Evolutionary conservation across 1,284 basidiomycete species (phyloP).

Genomic region (Moesziomyces parantarcticus): DNA sequence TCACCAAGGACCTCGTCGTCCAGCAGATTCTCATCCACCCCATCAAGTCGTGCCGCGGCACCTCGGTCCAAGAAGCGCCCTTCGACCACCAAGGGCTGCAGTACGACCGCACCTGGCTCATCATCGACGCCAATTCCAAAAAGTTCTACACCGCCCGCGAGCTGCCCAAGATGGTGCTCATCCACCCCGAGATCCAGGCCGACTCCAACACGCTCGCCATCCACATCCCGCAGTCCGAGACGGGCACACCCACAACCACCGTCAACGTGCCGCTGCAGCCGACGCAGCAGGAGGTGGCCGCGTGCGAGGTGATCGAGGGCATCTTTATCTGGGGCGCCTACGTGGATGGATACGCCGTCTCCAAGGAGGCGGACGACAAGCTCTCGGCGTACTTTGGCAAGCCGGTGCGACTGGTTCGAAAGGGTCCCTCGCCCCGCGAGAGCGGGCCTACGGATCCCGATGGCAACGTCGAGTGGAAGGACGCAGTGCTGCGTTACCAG

Average conservation of each 20-base stretch:
- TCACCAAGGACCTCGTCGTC: conserved; percentile 43
- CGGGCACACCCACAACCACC: conserved; percentile 23
- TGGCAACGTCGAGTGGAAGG: conserved; percentile 38
- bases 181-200: conserved; percentile 47
- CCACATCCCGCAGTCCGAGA: conserved; percentile 51
- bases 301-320: conserved; percentile 51
- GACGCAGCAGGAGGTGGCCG: conserved; percentile 18
- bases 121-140: conserved; percentile 52
- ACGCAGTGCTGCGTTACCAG: conserved; percentile 40
- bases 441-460: conserved; percentile 39
- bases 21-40: conserved; percentile 55
- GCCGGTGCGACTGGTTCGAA: conserved; percentile 53
- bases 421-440: conserved; percentile 45
- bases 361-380: conserved; percentile 52
- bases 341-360: conserved; percentile 59
- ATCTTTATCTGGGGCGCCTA: conserved; percentile 56
- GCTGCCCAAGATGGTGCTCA: conserved; percentile 61
- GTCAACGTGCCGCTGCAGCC: conserved; percentile 51
- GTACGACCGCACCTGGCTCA: conserved; percentile 63
- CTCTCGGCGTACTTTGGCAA: conserved; percentile 58
- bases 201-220: conserved; percentile 44
- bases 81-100: conserved; percentile 53
- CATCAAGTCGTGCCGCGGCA: conserved; percentile 62
- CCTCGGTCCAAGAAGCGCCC: conserved; percentile 43
- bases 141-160: conserved; percentile 61